These are phyloP conservation scores for Clitoria ternatea DNA, from an alignment of 306 rosid genomes.

Conservation along the genomic window DNA sequence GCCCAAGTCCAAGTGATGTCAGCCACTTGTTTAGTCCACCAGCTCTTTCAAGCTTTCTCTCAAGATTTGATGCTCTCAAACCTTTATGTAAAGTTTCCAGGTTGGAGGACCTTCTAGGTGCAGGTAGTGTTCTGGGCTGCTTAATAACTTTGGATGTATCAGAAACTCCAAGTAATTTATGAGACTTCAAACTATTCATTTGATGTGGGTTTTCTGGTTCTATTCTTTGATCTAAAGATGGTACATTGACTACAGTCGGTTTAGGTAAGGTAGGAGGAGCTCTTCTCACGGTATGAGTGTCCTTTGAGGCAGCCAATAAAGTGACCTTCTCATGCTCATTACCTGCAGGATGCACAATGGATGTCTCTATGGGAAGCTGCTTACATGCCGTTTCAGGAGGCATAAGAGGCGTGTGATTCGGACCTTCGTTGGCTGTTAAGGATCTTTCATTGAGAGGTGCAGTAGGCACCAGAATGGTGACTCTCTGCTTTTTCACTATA, in stretches of 20 bases:
- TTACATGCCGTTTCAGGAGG: slow-evolving; percentile 25
- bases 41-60: slow-evolving; percentile 77
- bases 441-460: slow-evolving; percentile 32
- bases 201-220: slow-evolving; percentile 33
- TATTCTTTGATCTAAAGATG: slow-evolving; percentile 26
- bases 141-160: slow-evolving; percentile 33
- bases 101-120: slow-evolving; percentile 31
- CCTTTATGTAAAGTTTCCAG: slow-evolving; percentile 43
- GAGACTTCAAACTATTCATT: slow-evolving; percentile 32
- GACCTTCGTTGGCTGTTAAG: slow-evolving; percentile 36
- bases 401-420: slow-evolving; percentile 40
- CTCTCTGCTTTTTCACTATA: slow-evolving; percentile 78
- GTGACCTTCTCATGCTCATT: slow-evolving; percentile 36
- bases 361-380: slow-evolving; percentile 31
- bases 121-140: slow-evolving; percentile 43
- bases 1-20: slow-evolving; percentile 65
- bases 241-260: slow-evolving; percentile 33
- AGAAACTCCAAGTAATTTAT: slow-evolving; percentile 39
- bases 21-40: slow-evolving; percentile 91
- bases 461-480: slow-evolving; percentile 69
- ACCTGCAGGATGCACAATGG: slow-evolving; percentile 22
- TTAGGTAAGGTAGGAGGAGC: slow-evolving; percentile 29
- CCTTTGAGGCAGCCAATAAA: slow-evolving; percentile 22
- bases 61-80: slow-evolving; percentile 69
- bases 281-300: slow-evolving; percentile 22